phyloP scores from a whole-genome alignment of 257 asterid species.

The Perilla frutescens region DNA sequence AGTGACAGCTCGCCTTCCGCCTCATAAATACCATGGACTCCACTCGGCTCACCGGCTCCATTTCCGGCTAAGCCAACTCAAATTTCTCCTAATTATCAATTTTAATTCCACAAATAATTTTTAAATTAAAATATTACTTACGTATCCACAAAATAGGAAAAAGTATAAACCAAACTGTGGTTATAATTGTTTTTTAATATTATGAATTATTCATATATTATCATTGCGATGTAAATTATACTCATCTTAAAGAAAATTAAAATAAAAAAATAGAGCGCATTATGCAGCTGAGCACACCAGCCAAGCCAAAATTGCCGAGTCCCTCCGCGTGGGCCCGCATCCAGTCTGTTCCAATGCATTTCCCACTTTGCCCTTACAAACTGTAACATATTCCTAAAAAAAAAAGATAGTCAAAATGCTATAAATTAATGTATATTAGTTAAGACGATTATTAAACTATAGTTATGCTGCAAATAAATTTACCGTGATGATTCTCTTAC shows the following conservation, averaged over 20 bases:
- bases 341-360: constrained; percentile 40
- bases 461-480: background rate
- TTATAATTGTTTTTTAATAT: no score
- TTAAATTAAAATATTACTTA: no score
- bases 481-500: background rate
- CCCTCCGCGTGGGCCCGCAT: constrained; percentile 45
- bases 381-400: background rate
- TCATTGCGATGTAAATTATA: no score
- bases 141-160: no score
- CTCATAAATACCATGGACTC: constrained; percentile 16
- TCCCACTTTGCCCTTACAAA: constrained; percentile 36
- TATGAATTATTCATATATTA: no score
- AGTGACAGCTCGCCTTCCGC: constrained; percentile 51
- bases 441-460: background rate
- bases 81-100: no score
- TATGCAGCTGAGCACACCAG: background rate
- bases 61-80: no score
- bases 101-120: no score
- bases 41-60: constrained; percentile 19
- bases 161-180: no score
- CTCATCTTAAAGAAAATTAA: no score
- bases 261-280: no score
- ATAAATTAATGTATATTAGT: background rate
- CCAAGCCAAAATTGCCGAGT: constrained; percentile 13
- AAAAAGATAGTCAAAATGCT: constrained; percentile 21